phyloP scores from a whole-genome alignment of 306 rosid genomes.

The Urtica urens region DNA sequence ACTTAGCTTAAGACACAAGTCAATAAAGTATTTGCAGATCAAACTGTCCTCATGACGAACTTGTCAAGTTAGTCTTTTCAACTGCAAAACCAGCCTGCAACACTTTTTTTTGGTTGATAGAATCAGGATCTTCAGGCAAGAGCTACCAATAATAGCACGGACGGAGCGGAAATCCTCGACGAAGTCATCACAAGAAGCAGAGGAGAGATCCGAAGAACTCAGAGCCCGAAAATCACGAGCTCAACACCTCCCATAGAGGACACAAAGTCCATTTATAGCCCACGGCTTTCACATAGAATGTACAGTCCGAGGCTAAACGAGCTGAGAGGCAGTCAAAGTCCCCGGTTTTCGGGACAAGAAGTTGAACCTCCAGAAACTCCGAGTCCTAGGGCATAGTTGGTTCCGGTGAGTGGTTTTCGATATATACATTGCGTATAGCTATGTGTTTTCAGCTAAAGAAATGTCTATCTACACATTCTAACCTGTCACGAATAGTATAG shows the following conservation, averaged over 20 bases:
- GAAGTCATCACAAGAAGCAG: slow-evolving; percentile 87
- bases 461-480: slow-evolving; percentile 13
- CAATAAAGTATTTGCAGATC: background rate
- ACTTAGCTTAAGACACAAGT: slow-evolving; percentile 4
- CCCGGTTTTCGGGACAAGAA: slow-evolving; percentile 23
- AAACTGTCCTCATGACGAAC: background rate
- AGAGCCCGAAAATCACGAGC: slow-evolving; percentile 62
- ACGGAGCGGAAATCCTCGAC: slow-evolving; percentile 70
- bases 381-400: slow-evolving; percentile 35
- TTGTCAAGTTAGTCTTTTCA: background rate
- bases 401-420: slow-evolving; percentile 32
- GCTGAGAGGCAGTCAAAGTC: slow-evolving; percentile 47
- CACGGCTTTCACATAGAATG: slow-evolving; percentile 21
- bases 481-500: slow-evolving; percentile 3
- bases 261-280: slow-evolving; percentile 46
- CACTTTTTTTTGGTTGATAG: slow-evolving; percentile 8
- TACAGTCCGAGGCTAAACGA: slow-evolving; percentile 46
- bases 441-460: slow-evolving; percentile 13
- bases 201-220: slow-evolving; percentile 66
- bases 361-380: slow-evolving; percentile 27
- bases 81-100: background rate
- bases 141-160: slow-evolving; percentile 29
- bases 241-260: slow-evolving; percentile 52
- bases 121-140: slow-evolving; percentile 46
- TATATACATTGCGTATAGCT: slow-evolving; percentile 21